phyloP scores from a whole-genome alignment of 345 rosid genomes.

The Gossypium longicalyx region DNA sequence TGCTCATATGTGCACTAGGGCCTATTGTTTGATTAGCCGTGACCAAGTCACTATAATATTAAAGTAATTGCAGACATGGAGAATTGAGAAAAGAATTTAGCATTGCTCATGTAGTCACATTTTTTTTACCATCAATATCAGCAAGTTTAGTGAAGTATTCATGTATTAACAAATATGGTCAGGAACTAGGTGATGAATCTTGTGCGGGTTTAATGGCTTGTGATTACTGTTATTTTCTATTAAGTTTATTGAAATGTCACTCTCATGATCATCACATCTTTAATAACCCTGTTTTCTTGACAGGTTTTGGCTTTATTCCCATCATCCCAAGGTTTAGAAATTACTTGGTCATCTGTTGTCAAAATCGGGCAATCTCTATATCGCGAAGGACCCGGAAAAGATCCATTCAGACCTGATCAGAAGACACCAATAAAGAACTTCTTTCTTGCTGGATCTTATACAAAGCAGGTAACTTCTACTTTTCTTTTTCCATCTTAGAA shows the following conservation, averaged over 20 bases:
- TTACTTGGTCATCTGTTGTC: constrained; percentile 92
- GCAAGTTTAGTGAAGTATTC: background rate
- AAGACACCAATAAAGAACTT: constrained; percentile 87
- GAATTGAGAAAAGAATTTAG: background rate
- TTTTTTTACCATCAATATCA: background rate
- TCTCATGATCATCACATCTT: background rate
- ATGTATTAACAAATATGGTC: background rate
- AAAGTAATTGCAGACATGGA: background rate
- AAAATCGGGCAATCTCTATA: constrained; percentile 91
- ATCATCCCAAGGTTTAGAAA: constrained; percentile 77
- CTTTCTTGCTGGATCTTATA: constrained; percentile 93
- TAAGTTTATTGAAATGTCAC: background rate
- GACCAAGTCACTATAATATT: background rate
- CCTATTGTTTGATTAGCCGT: background rate
- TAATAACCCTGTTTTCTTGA: background rate
- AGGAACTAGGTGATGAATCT: background rate
- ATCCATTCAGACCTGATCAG: constrained; percentile 96
- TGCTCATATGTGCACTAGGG: background rate
- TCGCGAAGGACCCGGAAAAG: constrained; percentile 94
- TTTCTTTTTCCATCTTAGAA: background rate
- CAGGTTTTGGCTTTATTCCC: constrained; percentile 86
- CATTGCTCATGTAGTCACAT: background rate
- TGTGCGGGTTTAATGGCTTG: background rate
- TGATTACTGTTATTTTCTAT: background rate
- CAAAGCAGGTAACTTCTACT: constrained; percentile 65